phyloP scores from a whole-genome alignment of 306 rosid species.

The Carpinus viminea region DNA sequence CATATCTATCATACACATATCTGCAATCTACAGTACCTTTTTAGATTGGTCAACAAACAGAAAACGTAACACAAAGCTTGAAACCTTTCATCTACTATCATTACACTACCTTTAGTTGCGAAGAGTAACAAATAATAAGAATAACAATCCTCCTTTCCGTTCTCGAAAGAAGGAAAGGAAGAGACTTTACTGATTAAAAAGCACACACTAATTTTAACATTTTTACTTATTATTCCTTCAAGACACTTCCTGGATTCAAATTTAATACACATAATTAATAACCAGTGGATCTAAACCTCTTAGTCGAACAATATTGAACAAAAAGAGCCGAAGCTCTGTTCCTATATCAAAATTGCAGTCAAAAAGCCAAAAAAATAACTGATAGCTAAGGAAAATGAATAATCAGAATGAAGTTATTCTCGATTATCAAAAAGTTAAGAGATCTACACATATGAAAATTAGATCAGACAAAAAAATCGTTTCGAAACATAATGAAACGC shows the following conservation, averaged over 20 bases:
- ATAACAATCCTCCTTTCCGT: background rate
- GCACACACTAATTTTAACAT: background rate
- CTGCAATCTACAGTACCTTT: background rate
- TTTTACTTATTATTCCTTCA: background rate
- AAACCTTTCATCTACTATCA: background rate
- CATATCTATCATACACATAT: background rate
- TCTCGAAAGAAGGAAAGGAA: background rate
- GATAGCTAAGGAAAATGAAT: background rate
- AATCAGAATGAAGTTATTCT: background rate
- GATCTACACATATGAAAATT: constrained; percentile 18
- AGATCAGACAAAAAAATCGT: constrained; percentile 36
- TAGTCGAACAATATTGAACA: background rate
- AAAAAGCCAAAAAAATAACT: background rate
- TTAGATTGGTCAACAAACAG: background rate
- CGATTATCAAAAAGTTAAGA: constrained; percentile 5
- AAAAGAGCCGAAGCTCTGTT: background rate
- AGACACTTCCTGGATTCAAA: background rate
- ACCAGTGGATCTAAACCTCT: background rate
- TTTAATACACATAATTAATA: background rate
- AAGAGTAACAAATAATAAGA: constrained; percentile 1
- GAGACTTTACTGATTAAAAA: background rate
- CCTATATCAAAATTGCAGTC: background rate
- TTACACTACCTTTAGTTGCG: background rate
- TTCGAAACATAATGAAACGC: background rate
- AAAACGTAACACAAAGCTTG: background rate